Conservation (phyloP, 805 yeast genomes). For the Hanseniaspora occidentalis region DNA sequence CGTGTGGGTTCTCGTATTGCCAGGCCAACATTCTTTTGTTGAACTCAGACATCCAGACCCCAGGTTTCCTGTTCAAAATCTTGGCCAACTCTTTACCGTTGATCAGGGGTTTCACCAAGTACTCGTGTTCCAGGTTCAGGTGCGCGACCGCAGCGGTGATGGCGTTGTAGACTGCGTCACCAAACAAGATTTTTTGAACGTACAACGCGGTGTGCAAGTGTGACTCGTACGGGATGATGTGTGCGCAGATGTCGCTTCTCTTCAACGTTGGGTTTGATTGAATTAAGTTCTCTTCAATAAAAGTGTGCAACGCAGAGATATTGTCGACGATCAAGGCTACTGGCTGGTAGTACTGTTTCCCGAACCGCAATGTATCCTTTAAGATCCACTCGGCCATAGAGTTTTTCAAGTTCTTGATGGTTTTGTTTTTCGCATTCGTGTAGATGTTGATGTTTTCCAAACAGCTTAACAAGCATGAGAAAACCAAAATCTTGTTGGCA, state of each 20-base stretch:
- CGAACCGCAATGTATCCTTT: slow-evolving; percentile 58
- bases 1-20: slow-evolving; percentile 67
- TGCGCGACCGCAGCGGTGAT: background rate
- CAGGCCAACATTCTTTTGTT: slow-evolving; percentile 47
- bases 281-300: background rate
- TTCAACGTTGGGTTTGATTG: background rate
- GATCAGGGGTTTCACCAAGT: slow-evolving; percentile 45
- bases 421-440: background rate
- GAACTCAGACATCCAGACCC: slow-evolving; percentile 69
- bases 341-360: slow-evolving; percentile 41
- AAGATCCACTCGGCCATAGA: slow-evolving; percentile 34
- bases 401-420: slow-evolving; percentile 2
- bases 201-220: background rate
- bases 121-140: background rate
- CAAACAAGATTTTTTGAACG: background rate
- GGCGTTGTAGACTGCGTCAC: background rate
- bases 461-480: background rate
- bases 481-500: background rate
- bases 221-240: background rate
- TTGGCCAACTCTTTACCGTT: slow-evolving; percentile 62
- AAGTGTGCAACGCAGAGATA: background rate
- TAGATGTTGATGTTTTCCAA: background rate
- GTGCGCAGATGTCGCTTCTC: background rate
- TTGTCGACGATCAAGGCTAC: slow-evolving; percentile 32
- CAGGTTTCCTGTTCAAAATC: slow-evolving; percentile 50